These are phyloP conservation scores for Tuber magnatum DNA, from an alignment of 495 filamentous ascomycete genomes.

Conservation along the genomic window DNA sequence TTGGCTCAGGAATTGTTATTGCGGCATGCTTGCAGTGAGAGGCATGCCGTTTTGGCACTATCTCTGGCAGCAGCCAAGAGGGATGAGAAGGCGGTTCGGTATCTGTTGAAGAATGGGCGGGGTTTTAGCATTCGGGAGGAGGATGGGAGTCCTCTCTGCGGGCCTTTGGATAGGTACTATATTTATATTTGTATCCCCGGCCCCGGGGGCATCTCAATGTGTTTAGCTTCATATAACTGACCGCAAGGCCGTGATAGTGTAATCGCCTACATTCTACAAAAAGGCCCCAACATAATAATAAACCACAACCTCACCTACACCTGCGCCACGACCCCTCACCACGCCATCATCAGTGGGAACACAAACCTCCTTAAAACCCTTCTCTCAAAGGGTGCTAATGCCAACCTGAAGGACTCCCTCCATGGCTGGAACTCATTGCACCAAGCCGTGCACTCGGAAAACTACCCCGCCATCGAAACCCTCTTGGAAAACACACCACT, in stretches of 20 bases:
- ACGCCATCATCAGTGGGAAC: not conserved
- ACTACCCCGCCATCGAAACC: not conserved
- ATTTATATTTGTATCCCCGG: not conserved
- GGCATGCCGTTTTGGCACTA: not conserved
- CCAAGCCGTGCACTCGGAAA: conserved; percentile 1
- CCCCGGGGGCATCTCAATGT: not conserved
- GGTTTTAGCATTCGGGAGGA: not conserved
- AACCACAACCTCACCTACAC: conserved; percentile 1
- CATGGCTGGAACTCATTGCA: not conserved
- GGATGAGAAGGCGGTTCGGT: not conserved
- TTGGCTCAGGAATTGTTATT: not conserved
- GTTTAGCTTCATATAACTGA: not conserved
- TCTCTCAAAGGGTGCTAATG: conserved; percentile 1
- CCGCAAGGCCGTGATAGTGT: not conserved
- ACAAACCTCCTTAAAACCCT: conserved; percentile 3
- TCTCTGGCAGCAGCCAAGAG: not conserved
- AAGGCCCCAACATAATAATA: not conserved
- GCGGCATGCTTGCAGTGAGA: not conserved
- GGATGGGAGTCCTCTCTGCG: not conserved
- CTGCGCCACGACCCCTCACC: not conserved
- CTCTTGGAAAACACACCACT: not conserved
- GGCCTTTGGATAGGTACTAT: not conserved
- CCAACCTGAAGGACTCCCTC: not conserved
- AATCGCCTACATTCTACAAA: not conserved
- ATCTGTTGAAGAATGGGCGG: not conserved